A percentile compares a stretch with the other conserved stretches of the same genome.
phyloP scores from a whole-genome alignment of 176 grass and related monocot species.

The barley (Hordeum vulgare) region DNA sequence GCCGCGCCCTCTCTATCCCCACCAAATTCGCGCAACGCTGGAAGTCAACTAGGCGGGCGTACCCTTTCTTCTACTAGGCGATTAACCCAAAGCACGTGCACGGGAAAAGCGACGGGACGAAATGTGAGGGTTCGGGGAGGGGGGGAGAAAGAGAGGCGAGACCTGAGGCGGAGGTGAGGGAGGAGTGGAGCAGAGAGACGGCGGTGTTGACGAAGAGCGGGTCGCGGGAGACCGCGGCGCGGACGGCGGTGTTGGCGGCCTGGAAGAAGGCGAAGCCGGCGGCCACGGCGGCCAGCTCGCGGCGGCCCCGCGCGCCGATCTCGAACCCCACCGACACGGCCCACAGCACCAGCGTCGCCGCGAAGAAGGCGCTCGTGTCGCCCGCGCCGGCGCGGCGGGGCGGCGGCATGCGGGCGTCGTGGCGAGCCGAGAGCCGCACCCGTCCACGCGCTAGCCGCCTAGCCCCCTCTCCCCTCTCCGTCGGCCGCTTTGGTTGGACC shows the following conservation, averaged over 20 bases:
- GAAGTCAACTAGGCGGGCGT: background rate
- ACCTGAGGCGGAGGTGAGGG: conserved; percentile 74
- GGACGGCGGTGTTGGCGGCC: conserved; percentile 59
- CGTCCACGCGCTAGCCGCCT: background rate
- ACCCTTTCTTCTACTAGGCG: background rate
- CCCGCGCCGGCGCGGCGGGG: conserved; percentile 34
- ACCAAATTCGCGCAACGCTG: background rate
- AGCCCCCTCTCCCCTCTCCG: background rate
- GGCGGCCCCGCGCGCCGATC: conserved; percentile 48
- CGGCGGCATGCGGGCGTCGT: conserved; percentile 37
- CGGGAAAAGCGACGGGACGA: background rate
- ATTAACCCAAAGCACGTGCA: background rate
- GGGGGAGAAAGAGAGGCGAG: background rate
- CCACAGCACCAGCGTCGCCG: conserved; percentile 77
- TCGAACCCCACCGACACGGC: conserved; percentile 63
- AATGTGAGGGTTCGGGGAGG: background rate
- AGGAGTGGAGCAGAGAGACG: conserved; percentile 85
- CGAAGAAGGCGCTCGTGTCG: conserved; percentile 56
- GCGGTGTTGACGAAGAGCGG: conserved; percentile 89
- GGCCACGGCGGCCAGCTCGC: conserved; percentile 51
- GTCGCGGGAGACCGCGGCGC: conserved; percentile 55
- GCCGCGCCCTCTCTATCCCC: background rate
- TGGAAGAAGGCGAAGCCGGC: conserved; percentile 89
- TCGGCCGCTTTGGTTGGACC: background rate
- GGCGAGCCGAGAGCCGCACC: conserved; percentile 25